Conservation (phyloP, 352 stramenopile species). For the Globisporangium apiculatum region DNA sequence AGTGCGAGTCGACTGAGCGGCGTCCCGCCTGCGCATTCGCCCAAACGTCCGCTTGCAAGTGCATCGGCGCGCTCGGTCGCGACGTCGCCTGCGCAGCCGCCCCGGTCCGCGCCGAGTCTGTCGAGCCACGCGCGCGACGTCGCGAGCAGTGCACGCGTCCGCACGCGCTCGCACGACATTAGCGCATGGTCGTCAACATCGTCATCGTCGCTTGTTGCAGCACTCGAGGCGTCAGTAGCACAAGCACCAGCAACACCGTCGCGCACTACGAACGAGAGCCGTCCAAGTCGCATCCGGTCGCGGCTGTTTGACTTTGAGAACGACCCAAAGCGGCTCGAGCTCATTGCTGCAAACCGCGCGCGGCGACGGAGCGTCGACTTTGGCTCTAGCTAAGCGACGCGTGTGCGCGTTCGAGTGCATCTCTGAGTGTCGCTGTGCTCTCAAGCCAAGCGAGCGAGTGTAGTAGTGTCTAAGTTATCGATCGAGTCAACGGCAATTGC, state of each 20-base stretch:
- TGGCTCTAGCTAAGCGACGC: background rate
- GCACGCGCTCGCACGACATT: background rate
- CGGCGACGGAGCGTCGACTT: conserved; percentile 9
- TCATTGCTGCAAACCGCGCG: conserved; percentile 15
- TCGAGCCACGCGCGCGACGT: background rate
- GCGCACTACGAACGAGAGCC: conserved; percentile 1
- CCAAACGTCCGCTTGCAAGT: background rate
- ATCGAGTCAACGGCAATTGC: background rate
- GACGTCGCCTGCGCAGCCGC: background rate
- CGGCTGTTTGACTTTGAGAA: conserved; percentile 15
- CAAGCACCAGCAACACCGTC: background rate
- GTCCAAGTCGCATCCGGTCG: conserved; percentile 10
- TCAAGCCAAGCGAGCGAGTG: background rate
- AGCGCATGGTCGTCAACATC: background rate
- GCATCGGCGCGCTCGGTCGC: background rate
- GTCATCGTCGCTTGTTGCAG: too few relatives aligned
- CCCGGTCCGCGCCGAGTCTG: background rate
- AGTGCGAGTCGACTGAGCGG: background rate
- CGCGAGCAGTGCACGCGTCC: background rate
- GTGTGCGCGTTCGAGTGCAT: background rate
- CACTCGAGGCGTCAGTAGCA: background rate
- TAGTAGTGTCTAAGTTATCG: conserved; percentile 1
- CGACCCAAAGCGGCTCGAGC: conserved; percentile 15
- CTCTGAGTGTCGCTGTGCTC: background rate
- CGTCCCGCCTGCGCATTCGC: background rate